Percentiles rank a stretch among this genome's conserved stretches.
phyloP scores from a whole-genome alignment of 2,329 filamentous ascomycete species.

The Aspergillus candidus region DNA sequence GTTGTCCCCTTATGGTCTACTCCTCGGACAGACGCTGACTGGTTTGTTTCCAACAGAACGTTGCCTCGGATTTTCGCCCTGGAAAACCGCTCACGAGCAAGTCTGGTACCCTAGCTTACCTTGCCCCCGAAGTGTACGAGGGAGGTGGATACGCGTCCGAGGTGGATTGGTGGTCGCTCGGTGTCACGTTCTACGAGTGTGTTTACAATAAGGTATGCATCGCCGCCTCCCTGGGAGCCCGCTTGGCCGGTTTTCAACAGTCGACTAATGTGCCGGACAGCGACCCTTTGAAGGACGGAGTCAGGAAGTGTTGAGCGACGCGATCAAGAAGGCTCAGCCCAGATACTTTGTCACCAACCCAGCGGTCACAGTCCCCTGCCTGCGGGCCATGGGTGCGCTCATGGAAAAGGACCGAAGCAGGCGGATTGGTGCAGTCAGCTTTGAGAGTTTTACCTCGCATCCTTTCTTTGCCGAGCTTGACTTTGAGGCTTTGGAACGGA shows the following conservation, averaged over 20 bases:
- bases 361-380: constrained; percentile 77
- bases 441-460: constrained; percentile 77
- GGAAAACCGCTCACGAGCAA: constrained; percentile 85
- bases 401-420: constrained; percentile 73
- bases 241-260: not conserved
- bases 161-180: constrained; percentile 97
- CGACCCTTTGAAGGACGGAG: constrained; percentile 88
- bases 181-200: constrained; percentile 98
- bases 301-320: constrained; percentile 70
- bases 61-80: constrained; percentile 85
- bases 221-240: not conserved
- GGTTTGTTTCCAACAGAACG: constrained; percentile 58
- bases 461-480: constrained; percentile 85
- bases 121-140: constrained; percentile 90
- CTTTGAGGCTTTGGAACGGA: constrained; percentile 76
- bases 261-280: constrained; percentile 45
- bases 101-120: constrained; percentile 90
- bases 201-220: constrained; percentile 87
- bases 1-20: constrained; percentile 28
- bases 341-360: constrained; percentile 91
- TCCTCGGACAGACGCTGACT: constrained; percentile 9
- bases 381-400: constrained; percentile 80
- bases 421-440: constrained; percentile 75
- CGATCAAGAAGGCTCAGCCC: constrained; percentile 74
- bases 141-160: constrained; percentile 83